Percentiles rank a stretch among this genome's conserved stretches.
Evolutionary conservation across 306 rosid genomes (phyloP).

Genomic region (Quercus mongolica): DNA sequence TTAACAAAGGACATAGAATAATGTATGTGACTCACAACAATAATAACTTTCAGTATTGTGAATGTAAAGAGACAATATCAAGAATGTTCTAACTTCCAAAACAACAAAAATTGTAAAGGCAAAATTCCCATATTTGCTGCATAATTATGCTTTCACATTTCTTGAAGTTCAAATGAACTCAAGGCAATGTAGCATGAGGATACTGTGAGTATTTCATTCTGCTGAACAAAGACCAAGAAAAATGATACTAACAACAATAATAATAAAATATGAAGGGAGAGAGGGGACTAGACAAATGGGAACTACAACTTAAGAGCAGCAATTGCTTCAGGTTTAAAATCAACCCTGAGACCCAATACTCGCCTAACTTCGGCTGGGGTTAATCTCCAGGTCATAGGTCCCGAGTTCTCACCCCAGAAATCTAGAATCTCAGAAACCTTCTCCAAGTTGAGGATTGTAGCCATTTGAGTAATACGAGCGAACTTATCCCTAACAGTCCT

Average conservation of each 20-base stretch:
- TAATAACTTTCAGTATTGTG: no score
- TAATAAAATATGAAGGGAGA: conserved; percentile 30
- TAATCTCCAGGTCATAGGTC: conserved; percentile 98
- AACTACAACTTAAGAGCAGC: conserved; percentile 76
- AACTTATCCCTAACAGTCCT: conserved; percentile 95
- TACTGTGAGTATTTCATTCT: background rate
- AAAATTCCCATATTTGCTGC: background rate
- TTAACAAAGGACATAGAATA: no score
- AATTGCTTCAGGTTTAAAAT: conserved; percentile 92
- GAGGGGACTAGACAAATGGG: background rate
- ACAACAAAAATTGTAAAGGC: background rate
- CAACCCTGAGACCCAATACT: conserved; percentile 84
- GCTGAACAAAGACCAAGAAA: conserved; percentile 11
- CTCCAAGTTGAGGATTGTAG: conserved; percentile 87
- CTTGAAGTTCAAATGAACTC: background rate
- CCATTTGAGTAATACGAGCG: conserved; percentile 95
- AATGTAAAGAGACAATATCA: background rate
- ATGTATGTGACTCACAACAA: no score
- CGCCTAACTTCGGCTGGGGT: conserved; percentile 98
- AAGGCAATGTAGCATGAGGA: conserved; percentile 6
- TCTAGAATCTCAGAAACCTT: conserved; percentile 95
- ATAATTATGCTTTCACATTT: background rate
- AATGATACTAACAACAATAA: conserved; percentile 18
- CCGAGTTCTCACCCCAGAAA: conserved; percentile 99
- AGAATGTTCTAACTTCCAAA: background rate